Conservation (phyloP, 2,329 filamentous ascomycete genomes). For the Diaporthe humulicola region DNA sequence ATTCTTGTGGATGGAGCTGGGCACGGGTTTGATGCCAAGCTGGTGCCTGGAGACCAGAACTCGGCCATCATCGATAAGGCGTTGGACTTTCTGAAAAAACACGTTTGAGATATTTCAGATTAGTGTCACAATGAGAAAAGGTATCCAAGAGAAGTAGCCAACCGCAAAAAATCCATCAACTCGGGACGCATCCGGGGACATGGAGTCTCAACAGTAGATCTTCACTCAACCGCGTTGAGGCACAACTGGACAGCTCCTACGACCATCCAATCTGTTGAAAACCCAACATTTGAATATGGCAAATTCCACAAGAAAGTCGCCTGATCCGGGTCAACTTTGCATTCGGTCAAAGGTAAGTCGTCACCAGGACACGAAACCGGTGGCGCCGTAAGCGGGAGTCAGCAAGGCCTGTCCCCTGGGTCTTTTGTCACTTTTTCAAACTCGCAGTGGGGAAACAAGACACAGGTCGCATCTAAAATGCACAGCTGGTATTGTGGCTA, state of each 20-base stretch:
- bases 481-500: background rate
- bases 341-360: too few relatives aligned
- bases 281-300: too few relatives aligned
- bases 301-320: too few relatives aligned
- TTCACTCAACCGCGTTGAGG: too few relatives aligned
- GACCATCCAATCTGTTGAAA: too few relatives aligned
- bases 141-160: background rate
- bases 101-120: background rate
- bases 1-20: background rate
- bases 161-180: background rate
- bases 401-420: background rate
- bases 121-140: rapidly evolving
- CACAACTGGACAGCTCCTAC: too few relatives aligned
- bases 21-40: background rate
- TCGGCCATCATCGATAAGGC: background rate
- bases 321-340: too few relatives aligned
- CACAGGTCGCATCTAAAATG: background rate
- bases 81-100: background rate
- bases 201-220: too few relatives aligned
- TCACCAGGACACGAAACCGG: background rate
- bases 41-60: background rate
- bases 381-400: background rate
- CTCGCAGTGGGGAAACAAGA: background rate
- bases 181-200: background rate
- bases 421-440: background rate